These are phyloP conservation scores for Hanseniaspora vineae DNA, from an alignment of 805 yeast genomes.

Conservation along the genomic window DNA sequence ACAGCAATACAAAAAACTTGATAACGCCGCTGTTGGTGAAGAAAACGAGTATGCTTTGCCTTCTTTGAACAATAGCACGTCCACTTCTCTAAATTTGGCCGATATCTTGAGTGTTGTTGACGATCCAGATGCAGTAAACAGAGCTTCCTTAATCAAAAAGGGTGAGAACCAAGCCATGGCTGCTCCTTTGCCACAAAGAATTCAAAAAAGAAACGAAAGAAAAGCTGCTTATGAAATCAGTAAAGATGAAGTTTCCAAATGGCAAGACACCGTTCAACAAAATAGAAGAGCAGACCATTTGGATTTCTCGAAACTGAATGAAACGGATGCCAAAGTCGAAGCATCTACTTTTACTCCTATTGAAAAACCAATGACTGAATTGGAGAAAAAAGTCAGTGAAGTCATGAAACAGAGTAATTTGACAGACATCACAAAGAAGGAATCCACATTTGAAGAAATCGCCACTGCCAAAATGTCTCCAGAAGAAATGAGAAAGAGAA, in stretches of 20 bases:
- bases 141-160: slow-evolving; percentile 34
- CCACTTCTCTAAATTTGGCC: slow-evolving; percentile 23
- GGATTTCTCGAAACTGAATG: slow-evolving; percentile 38
- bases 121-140: slow-evolving; percentile 33
- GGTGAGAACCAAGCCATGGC: slow-evolving; percentile 40
- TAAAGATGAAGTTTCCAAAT: slow-evolving; percentile 71
- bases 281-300: slow-evolving; percentile 79
- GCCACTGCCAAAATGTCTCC: slow-evolving; percentile 69
- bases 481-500: slow-evolving; percentile 65
- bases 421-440: slow-evolving; percentile 53
- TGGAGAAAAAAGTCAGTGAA: slow-evolving; percentile 53
- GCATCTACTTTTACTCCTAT: slow-evolving; percentile 44
- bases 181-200: slow-evolving; percentile 75
- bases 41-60: slow-evolving; percentile 68
- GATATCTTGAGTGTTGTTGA: slow-evolving; percentile 67
- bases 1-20: slow-evolving; percentile 29
- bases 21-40: slow-evolving; percentile 38
- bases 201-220: slow-evolving; percentile 77
- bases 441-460: slow-evolving; percentile 77
- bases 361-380: slow-evolving; percentile 38
- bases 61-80: slow-evolving; percentile 2
- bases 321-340: slow-evolving; percentile 29
- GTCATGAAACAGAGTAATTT: slow-evolving; percentile 55
- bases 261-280: slow-evolving; percentile 73
- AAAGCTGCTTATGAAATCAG: slow-evolving; percentile 84